A percentile compares a stretch with the other conserved stretches of the same genome.
Conservation (phyloP, 2,329 filamentous ascomycete genomes). For the Beauveria scarabaeidicola region DNA sequence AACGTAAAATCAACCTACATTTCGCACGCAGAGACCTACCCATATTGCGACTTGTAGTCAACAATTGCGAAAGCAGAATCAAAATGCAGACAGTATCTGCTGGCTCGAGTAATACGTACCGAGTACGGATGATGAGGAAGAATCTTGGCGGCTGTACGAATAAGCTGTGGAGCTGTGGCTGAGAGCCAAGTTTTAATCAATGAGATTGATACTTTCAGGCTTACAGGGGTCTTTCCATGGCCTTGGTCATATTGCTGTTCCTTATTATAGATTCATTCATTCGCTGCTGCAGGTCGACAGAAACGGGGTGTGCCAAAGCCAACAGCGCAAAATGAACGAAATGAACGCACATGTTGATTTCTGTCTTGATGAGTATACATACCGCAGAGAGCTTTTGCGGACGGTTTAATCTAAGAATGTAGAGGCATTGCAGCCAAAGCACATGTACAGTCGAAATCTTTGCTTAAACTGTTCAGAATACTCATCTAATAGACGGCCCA, state of each 20-base stretch:
- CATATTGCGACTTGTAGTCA: no score
- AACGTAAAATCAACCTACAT: no score
- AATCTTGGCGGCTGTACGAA: constrained; percentile 20
- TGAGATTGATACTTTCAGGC: not conserved
- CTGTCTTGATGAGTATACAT: not conserved
- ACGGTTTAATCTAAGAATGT: not conserved
- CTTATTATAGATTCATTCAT: not conserved
- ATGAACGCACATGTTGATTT: not conserved
- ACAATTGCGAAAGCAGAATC: no score
- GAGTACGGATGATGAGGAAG: constrained; percentile 19
- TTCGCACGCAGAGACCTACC: no score
- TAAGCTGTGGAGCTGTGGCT: not conserved
- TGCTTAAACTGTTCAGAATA: not conserved
- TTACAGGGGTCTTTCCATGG: not conserved
- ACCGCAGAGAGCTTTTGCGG: not conserved
- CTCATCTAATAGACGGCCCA: constrained; percentile 11
- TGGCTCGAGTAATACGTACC: constrained; percentile 37
- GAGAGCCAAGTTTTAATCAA: not conserved
- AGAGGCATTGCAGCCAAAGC: not conserved
- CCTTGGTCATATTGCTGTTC: not conserved
- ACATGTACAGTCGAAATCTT: not conserved
- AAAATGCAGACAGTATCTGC: no score
- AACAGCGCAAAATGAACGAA: no score
- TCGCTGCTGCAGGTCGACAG: not conserved
- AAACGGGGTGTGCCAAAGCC: no score